Percentiles rank a stretch among this genome's conserved stretches.
phyloP scores from a whole-genome alignment of 352 stramenopile species.

The Phytophthora pinifolia region DNA sequence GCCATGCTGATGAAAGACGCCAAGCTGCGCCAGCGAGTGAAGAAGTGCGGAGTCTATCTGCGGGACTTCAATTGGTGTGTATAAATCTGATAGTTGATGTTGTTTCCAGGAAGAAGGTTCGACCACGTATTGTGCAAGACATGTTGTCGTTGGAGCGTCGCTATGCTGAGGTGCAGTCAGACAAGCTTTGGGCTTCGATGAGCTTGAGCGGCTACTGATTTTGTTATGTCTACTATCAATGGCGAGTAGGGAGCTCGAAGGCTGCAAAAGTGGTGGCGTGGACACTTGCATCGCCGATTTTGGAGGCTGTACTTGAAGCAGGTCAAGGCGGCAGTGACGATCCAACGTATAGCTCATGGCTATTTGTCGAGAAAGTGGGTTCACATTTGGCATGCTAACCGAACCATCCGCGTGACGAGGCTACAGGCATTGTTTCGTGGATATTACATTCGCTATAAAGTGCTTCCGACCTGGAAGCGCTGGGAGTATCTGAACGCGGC shows the following conservation, averaged over 20 bases:
- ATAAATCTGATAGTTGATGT: not conserved
- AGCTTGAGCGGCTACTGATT: not conserved
- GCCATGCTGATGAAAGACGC: constrained; percentile 47
- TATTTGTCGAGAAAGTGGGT: constrained; percentile 54
- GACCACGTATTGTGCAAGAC: constrained; percentile 67
- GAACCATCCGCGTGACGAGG: constrained; percentile 43
- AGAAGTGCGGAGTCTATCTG: constrained; percentile 32
- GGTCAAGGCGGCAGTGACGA: constrained; percentile 40
- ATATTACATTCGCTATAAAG: constrained; percentile 42
- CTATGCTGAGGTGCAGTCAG: constrained; percentile 37
- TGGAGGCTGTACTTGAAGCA: constrained; percentile 50
- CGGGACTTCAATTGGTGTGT: not conserved
- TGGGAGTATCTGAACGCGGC: constrained; percentile 61
- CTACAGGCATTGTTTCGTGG: constrained; percentile 66
- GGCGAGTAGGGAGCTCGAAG: constrained; percentile 32
- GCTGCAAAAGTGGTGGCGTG: constrained; percentile 65
- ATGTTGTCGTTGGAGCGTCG: constrained; percentile 66
- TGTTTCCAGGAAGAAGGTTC: constrained; percentile 42
- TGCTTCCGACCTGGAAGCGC: constrained; percentile 48
- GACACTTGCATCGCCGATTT: constrained; percentile 38
- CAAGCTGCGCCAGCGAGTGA: constrained; percentile 35
- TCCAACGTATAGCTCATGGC: constrained; percentile 57
- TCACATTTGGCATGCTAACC: constrained; percentile 56
- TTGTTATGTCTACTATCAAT: not conserved
- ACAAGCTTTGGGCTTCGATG: not conserved